These are phyloP conservation scores for Phytophthora sp. DNA, from an alignment of 352 stramenopile genomes.

Conservation along the genomic window DNA sequence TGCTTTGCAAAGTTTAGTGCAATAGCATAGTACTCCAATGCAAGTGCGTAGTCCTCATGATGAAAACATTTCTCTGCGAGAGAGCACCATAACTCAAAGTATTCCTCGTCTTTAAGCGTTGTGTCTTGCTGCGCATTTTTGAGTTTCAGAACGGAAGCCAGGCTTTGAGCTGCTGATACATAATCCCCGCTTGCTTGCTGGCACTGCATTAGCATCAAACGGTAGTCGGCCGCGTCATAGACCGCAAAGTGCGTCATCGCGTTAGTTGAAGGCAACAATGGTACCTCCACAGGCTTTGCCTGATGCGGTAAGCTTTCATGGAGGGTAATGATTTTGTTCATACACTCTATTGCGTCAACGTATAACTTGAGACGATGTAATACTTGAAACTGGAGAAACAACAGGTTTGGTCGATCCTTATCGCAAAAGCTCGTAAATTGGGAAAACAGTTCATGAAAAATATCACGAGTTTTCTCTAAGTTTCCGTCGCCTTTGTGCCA, in stretches of 20 bases:
- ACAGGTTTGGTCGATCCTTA: conserved; percentile 54
- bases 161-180: conserved; percentile 52
- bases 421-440: conserved; percentile 72
- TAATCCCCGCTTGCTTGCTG: conserved; percentile 68
- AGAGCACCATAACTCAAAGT: conserved; percentile 56
- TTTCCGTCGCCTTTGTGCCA: conserved; percentile 57
- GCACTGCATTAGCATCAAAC: conserved; percentile 72
- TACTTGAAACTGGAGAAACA: conserved; percentile 74
- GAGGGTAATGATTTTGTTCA: conserved; percentile 47
- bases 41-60: conserved; percentile 69
- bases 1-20: conserved; percentile 70
- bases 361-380: conserved; percentile 56
- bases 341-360: conserved; percentile 56
- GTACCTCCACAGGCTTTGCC: not conserved
- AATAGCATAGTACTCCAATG: conserved; percentile 65
- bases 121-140: conserved; percentile 38
- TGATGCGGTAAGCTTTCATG: not conserved
- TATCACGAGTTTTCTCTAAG: conserved; percentile 58
- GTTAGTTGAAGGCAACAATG: not conserved
- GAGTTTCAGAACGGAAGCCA: conserved; percentile 45
- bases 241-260: conserved; percentile 2
- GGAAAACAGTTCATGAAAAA: conserved; percentile 59
- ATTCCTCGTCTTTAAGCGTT: conserved; percentile 50
- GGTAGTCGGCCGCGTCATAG: conserved; percentile 57
- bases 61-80: conserved; percentile 71